A percentile compares a stretch with the other conserved stretches of the same genome.
Conservation (phyloP, 805 yeast species). For the Yarrowia sp. region DNA sequence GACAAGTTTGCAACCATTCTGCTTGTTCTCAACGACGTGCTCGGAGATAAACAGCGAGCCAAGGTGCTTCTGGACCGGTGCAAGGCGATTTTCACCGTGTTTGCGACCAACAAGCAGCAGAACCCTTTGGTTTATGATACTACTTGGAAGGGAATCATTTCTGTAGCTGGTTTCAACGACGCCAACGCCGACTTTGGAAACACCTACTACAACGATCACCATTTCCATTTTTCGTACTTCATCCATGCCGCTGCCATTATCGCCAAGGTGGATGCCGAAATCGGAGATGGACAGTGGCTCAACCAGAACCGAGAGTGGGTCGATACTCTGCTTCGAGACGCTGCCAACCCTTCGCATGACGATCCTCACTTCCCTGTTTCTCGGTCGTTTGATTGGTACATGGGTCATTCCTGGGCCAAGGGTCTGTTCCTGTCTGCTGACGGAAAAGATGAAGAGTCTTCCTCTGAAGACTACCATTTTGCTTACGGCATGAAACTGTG, state of each 20-base stretch:
- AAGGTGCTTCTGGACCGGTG: conserved; percentile 50
- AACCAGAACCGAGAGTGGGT: conserved; percentile 53
- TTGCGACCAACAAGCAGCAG: conserved; percentile 59
- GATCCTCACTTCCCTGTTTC: conserved; percentile 62
- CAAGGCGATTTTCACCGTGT: conserved; percentile 62
- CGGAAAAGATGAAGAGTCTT: conserved; percentile 70
- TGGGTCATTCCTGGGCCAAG: conserved; percentile 74
- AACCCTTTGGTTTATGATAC: conserved; percentile 70
- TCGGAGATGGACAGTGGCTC: conserved; percentile 53
- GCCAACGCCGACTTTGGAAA: conserved; percentile 68
- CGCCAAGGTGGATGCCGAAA: conserved; percentile 57
- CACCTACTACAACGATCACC: conserved; percentile 80
- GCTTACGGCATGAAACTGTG: conserved; percentile 68
- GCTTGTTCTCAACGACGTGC: conserved; percentile 59
- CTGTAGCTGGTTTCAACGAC: conserved; percentile 56
- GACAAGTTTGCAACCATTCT: conserved; percentile 81
- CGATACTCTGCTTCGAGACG: conserved; percentile 61
- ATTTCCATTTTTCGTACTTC: conserved; percentile 82
- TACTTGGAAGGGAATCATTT: conserved; percentile 74
- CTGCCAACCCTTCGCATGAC: conserved; percentile 54
- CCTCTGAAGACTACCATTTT: conserved; percentile 70
- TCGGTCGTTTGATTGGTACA: conserved; percentile 67
- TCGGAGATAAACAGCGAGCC: conserved; percentile 54
- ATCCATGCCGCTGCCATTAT: conserved; percentile 80
- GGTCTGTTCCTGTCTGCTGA: conserved; percentile 63